Evolutionary conservation across 139 green algal genomes (phyloP), one percentile per base, ranked within the genome.

Genomic region (Ettlia oleoabundans): DNA sequence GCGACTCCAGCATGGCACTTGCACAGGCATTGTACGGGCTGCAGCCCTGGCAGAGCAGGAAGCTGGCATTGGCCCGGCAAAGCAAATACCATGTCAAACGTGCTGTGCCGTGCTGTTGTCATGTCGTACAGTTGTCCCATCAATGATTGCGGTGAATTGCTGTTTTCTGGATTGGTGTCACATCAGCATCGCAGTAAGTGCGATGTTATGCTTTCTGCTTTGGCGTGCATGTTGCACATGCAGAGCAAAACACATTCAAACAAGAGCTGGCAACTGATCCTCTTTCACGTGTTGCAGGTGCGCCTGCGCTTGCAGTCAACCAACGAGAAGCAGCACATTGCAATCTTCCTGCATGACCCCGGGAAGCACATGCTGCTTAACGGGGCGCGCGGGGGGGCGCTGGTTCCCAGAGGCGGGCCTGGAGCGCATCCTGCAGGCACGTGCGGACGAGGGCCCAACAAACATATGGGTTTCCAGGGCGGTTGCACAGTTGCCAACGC

Each of bases 101-200:
- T 58, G 47, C 47, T 58, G 47, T 58, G 10, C 13, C 47, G 13
- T 68, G n/a, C 13, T 33, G 30, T n/a, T 68, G 13, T 10, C 18
- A 3, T 28, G 2, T 21, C 1, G 32, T 15, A 2, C 70, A 78
- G 70, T 42, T 78, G 43, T 18, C 43, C 1, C 70, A n/a, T 28
- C 22, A n/a, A n/a, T 62, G 19, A 64, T 62, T 15, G 19, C 30
- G 21, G 15, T 42, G 15, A 78, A 78, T 30, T 15, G 26, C 40
- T 32, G 38, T 21, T 53, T 62, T n/a, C 30, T 41, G 43, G 70
- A 78, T 8, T 28, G 63, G 26, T 78, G 65, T 33, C 35, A 24
- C 47, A 78, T 78, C 47, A 47, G 53, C 30, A 30, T 78, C 2
- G 32, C 72, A 47, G 72, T 78, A 47, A 53, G 72, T n/a, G n/a